phyloP scores from a whole-genome alignment of 2,329 filamentous ascomycete species.

The Pseudogymnoascus sp. region DNA sequence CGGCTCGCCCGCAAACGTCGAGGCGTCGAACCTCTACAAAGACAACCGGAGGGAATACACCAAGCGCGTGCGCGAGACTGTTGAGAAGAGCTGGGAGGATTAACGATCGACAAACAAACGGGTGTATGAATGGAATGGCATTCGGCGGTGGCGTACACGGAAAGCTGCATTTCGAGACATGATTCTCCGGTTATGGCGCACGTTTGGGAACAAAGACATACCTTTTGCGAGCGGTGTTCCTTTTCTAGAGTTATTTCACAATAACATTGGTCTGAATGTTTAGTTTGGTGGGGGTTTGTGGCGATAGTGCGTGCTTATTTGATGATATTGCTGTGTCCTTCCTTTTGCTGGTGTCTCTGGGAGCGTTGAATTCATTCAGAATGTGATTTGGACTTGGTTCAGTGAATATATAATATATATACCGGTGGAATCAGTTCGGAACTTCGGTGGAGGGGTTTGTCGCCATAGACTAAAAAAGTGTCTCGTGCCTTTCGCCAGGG shows the following conservation, averaged over 20 bases:
- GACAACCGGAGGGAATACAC: constrained; percentile 95
- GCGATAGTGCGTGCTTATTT: neutral
- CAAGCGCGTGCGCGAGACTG: constrained; percentile 89
- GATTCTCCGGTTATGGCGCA: constrained; percentile 8
- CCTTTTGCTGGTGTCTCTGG: neutral
- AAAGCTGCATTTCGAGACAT: constrained; percentile 8
- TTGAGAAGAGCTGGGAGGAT: constrained; percentile 99
- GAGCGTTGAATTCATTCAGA: neutral
- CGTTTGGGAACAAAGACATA: constrained; percentile 7
- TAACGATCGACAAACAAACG: constrained; percentile 32
- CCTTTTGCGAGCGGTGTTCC: neutral
- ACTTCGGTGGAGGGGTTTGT: neutral
- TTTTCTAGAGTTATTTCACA: constrained; percentile 9
- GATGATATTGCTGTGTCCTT: constrained; percentile 1
- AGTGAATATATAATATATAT: neutral
- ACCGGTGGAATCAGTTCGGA: neutral
- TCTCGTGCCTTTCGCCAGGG: neutral
- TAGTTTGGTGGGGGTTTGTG: neutral
- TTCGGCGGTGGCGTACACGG: constrained; percentile 9
- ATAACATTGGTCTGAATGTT: constrained; percentile 4
- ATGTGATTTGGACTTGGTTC: neutral
- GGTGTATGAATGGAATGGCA: constrained; percentile 1
- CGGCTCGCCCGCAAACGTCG: constrained; percentile 94
- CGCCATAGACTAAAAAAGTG: neutral
- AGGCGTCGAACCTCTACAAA: constrained; percentile 96